These are phyloP conservation scores for Fusarium domesticum DNA, from an alignment of 2,329 filamentous ascomycete genomes.

Conservation along the genomic window DNA sequence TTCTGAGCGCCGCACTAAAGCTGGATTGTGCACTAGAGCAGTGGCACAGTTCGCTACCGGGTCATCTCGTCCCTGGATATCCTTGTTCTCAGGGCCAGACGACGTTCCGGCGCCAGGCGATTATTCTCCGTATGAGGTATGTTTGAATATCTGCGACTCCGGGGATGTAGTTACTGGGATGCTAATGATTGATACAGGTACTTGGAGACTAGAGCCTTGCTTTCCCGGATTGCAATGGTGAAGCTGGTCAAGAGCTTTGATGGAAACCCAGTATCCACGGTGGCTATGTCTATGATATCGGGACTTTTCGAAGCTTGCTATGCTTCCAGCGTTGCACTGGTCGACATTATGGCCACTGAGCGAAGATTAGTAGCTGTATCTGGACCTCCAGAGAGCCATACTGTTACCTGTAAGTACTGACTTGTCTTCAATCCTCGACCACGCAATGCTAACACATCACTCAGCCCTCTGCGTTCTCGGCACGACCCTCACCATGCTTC, in stretches of 20 bases:
- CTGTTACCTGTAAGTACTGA: conserved; percentile 20
- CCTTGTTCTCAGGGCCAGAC: conserved; percentile 17
- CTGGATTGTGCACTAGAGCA: conserved; percentile 23
- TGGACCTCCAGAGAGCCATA: conserved; percentile 21
- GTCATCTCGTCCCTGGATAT: conserved; percentile 21
- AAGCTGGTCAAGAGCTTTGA: conserved; percentile 13
- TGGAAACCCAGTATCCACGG: conserved; percentile 7
- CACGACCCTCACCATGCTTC: conserved; percentile 24
- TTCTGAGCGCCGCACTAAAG: conserved; percentile 16
- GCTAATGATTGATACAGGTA: conserved; percentile 15
- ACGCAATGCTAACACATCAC: conserved; percentile 1
- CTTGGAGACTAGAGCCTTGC: conserved; percentile 22
- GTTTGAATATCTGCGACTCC: neutral
- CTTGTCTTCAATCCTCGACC: fast-evolving
- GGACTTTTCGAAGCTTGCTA: conserved; percentile 22
- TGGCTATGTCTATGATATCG: conserved; percentile 19
- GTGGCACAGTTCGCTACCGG: conserved; percentile 22
- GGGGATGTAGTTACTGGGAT: neutral
- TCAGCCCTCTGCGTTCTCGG: conserved; percentile 23
- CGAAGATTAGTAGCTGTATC: conserved; percentile 19
- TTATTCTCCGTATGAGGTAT: conserved; percentile 23
- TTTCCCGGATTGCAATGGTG: conserved; percentile 23
- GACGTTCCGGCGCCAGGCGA: conserved; percentile 23
- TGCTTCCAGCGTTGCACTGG: conserved; percentile 23
- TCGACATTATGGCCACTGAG: conserved; percentile 22